Percentiles rank a stretch among this genome's conserved stretches.
Evolutionary conservation across 495 filamentous ascomycete genomes (phyloP).

Genomic region (Xanthoparmelia taractica): DNA sequence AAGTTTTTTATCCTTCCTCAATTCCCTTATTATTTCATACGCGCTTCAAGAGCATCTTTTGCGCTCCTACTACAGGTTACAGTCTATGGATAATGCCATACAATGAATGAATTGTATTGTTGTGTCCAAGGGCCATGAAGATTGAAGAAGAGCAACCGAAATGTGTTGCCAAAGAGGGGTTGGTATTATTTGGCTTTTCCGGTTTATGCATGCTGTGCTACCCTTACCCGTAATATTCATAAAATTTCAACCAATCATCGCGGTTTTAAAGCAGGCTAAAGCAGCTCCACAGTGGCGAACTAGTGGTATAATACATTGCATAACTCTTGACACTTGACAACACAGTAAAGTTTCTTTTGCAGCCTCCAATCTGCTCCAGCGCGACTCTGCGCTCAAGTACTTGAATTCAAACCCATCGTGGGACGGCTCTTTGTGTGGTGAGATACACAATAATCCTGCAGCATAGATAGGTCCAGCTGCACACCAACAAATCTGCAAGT

Average conservation of each 20-base stretch:
- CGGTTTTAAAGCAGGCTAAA: not conserved
- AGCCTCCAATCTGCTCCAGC: not conserved
- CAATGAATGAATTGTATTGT: not conserved
- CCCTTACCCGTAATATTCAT: not conserved
- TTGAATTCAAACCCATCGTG: not conserved
- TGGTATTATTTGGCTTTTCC: not conserved
- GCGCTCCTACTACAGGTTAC: not conserved
- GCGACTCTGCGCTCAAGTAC: not conserved
- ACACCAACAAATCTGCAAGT: not conserved
- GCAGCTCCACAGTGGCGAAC: not conserved
- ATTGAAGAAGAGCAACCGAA: not conserved
- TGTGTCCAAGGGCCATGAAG: too few species aligned
- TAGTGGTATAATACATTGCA: conserved; percentile 5
- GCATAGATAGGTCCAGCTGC: not conserved
- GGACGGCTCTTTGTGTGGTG: not conserved
- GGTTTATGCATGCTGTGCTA: not conserved
- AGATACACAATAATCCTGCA: not conserved
- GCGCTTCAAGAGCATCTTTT: not conserved
- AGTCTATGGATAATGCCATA: not conserved
- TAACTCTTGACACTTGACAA: not conserved
- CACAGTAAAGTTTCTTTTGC: not conserved
- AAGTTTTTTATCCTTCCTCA: not conserved
- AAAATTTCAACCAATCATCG: conserved; percentile 7
- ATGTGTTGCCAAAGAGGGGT: not conserved
- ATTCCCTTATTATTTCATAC: not conserved